phyloP scores from a whole-genome alignment of 352 stramenopile genomes.

The Globisporangium nodosum region DNA sequence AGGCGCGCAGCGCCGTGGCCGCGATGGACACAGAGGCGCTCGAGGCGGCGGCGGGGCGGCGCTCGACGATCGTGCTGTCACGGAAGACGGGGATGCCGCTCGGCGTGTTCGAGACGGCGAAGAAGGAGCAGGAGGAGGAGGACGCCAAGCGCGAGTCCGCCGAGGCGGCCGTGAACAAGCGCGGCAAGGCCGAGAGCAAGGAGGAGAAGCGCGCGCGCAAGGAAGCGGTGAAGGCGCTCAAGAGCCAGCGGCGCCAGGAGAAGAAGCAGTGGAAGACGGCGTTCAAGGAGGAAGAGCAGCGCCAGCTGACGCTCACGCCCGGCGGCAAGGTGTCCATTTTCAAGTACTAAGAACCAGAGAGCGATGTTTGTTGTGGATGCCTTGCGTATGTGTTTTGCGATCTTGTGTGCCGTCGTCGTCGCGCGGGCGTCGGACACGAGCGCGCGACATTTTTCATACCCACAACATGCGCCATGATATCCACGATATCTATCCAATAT shows the following conservation, averaged over 20 bases:
- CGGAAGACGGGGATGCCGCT: constrained; percentile 95
- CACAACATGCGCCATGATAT: too few species aligned
- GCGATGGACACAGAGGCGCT: constrained; percentile 15
- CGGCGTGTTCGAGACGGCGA: constrained; percentile 74
- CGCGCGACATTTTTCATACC: too few species aligned
- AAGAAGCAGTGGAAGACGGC: constrained; percentile 94
- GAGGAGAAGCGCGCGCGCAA: constrained; percentile 94
- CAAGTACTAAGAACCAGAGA: constrained; percentile 42
- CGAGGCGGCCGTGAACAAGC: constrained; percentile 15
- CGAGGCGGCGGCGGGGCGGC: constrained; percentile 4
- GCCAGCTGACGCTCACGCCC: constrained; percentile 54
- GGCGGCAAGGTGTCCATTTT: constrained; percentile 66
- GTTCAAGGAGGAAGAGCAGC: constrained; percentile 91
- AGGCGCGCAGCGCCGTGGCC: constrained; percentile 44
- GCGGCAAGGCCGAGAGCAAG: constrained; percentile 78
- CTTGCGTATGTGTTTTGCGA: too few species aligned
- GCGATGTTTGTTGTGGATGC: too few species aligned
- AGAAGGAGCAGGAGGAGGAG: constrained; percentile 11
- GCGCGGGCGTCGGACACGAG: not conserved
- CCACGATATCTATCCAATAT: too few species aligned
- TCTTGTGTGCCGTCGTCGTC: not conserved
- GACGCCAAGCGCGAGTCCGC: constrained; percentile 13
- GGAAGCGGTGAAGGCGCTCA: constrained; percentile 87
- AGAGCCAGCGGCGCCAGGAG: constrained; percentile 85
- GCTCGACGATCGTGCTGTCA: constrained; percentile 86